Percentiles rank a stretch among this genome's conserved stretches.
These are phyloP conservation scores for Pisolithus thermaeus DNA, from an alignment of 1,284 basidiomycete genomes.

Conservation along the genomic window DNA sequence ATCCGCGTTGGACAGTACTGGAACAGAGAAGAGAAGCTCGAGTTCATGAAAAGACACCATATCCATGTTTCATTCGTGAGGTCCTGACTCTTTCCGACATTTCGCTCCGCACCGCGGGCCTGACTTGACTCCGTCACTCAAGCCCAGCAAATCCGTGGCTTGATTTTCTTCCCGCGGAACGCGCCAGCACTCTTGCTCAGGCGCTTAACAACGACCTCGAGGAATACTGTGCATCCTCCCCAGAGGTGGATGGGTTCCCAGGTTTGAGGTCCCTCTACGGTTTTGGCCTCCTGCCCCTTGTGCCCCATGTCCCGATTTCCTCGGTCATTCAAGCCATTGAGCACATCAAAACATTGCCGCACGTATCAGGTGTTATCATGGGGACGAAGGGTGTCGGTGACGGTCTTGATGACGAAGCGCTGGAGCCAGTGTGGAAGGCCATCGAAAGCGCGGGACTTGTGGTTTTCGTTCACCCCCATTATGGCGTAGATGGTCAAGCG, in stretches of 20 bases:
- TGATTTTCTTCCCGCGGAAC: slow-evolving; percentile 69
- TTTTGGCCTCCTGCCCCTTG: slow-evolving; percentile 80
- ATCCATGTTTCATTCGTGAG: slow-evolving; percentile 58
- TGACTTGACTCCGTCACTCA: slow-evolving; percentile 7
- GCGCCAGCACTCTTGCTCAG: slow-evolving; percentile 58
- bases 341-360: slow-evolving; percentile 58
- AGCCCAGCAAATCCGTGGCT: slow-evolving; percentile 86
- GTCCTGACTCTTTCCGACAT: slow-evolving; percentile 21
- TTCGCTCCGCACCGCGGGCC: slow-evolving; percentile 5
- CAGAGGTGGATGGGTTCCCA: slow-evolving; percentile 29
- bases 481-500: slow-evolving; percentile 59
- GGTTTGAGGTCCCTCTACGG: slow-evolving; percentile 64
- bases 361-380: slow-evolving; percentile 77
- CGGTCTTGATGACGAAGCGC: slow-evolving; percentile 70
- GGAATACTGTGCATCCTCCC: slow-evolving; percentile 64
- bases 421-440: slow-evolving; percentile 76
- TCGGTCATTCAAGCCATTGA: slow-evolving; percentile 58
- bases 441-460: slow-evolving; percentile 63
- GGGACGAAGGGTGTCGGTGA: slow-evolving; percentile 74
- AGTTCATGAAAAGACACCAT: slow-evolving; percentile 58
- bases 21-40: slow-evolving; percentile 67
- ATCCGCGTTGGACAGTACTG: slow-evolving; percentile 57
- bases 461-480: slow-evolving; percentile 80
- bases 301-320: slow-evolving; percentile 50
- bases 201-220: slow-evolving; percentile 76